Base-by-base conservation (phyloP, 148 eudicot genomes). In the Spergularia bocconei region DNA sequence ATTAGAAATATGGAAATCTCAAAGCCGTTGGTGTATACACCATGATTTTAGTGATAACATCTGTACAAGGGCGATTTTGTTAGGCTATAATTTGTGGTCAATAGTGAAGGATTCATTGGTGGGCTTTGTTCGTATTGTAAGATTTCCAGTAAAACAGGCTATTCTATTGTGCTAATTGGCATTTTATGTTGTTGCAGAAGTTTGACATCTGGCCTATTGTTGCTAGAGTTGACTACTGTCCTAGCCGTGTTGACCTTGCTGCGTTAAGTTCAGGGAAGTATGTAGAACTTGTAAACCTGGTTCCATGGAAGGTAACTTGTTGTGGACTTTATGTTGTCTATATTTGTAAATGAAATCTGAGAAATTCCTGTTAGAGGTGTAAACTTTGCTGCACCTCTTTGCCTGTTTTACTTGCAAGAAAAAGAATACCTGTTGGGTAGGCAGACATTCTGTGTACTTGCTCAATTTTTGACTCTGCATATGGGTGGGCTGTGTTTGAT, bases 261-360 rank as follows among this genome's bases (percentile, higher is more conserved):
- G 99, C 99, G 59, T 75, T 90, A 75, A 84, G 96, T 78, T 89
- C 90, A 74, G 97, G 99, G 69, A 95, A 92, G 82, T 95, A 90
- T 79, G 96, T 90, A 81, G 99, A 95, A 77, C 92, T 95, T 78
- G 92, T 92, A 50, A 95, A 95, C 84, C 84, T 92, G 20, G 88
- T 92, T 79, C 93, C 92, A 62, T 95, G 97, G 99, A 95, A 90
- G 99, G 99, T 95, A 87, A 79, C 56, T 61, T 17, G 61, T 66
- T 47, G 48, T 64, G 50, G 15, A 51, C 29, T 61, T 69, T 23
- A 39, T 72, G 8, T 20, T 33, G 7, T 63, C 67, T 13, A 50
- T 44, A 4, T 47, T 72, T 33, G 12, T 41, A 63, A 11, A 52
- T 67, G 25, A 51, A 53, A 29, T 70, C 60, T 70, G 74, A 14